Percentiles rank a stretch among this genome's conserved stretches.
phyloP scores from a whole-genome alignment of 2,329 filamentous ascomycete species.

The Rhynchosporium secalis region DNA sequence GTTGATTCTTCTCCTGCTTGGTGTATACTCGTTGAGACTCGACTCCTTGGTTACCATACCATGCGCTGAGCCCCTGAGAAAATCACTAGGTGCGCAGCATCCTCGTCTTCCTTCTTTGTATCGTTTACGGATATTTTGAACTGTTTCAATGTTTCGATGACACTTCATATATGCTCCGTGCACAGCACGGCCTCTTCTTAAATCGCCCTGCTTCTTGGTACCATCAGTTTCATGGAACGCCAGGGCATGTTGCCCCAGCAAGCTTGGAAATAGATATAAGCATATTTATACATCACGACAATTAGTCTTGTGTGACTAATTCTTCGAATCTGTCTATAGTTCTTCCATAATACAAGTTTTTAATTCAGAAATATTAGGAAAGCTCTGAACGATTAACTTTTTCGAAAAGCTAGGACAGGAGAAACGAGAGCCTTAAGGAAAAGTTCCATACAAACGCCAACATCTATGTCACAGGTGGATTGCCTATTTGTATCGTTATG shows the following conservation, averaged over 20 bases:
- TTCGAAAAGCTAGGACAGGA: no score
- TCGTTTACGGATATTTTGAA: not conserved
- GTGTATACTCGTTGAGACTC: not conserved
- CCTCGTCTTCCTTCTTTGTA: constrained; percentile 1
- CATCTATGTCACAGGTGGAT: no score
- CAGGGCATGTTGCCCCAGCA: constrained; percentile 24
- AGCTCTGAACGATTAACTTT: not conserved
- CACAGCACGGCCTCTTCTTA: not conserved
- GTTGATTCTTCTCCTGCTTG: not conserved
- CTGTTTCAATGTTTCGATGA: not conserved
- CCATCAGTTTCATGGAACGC: constrained; percentile 16
- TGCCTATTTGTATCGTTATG: no score
- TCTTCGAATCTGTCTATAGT: constrained; percentile 1
- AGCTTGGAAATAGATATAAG: constrained; percentile 25
- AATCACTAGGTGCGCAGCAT: not conserved
- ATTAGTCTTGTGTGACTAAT: not conserved
- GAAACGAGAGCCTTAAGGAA: no score
- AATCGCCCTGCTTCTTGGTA: not conserved
- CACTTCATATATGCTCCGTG: not conserved
- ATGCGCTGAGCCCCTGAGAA: not conserved
- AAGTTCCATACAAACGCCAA: no score
- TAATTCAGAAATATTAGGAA: not conserved
- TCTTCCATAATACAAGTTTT: not conserved
- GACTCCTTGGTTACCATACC: not conserved
- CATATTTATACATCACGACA: not conserved